Conservation (phyloP, 2,329 filamentous ascomycete species). For the Elsinoe fawcettii region DNA sequence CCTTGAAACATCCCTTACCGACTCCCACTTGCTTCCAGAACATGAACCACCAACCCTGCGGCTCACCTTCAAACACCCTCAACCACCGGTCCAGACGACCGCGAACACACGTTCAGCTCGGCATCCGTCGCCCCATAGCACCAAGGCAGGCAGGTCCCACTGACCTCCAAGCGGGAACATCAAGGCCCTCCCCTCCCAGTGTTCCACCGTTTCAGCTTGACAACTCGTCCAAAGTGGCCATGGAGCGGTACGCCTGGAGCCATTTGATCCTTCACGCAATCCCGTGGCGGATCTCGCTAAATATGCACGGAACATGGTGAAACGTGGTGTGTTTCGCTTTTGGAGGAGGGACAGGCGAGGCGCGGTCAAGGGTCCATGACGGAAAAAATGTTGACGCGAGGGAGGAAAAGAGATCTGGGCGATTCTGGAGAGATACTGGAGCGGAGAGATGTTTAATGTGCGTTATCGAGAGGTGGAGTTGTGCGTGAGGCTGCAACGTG, state of each 20-base stretch:
- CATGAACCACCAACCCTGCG: background rate
- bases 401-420: background rate
- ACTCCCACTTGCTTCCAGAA: background rate
- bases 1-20: background rate
- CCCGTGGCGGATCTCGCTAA: background rate
- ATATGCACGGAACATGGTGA: background rate
- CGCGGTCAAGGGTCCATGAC: background rate
- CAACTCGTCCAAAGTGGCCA: background rate
- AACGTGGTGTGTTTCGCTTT: slow-evolving; percentile 1
- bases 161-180: background rate
- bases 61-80: background rate
- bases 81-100: background rate
- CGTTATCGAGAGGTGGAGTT: too few relatives aligned
- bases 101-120: background rate
- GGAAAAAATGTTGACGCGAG: background rate
- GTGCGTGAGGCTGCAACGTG: too few relatives aligned
- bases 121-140: background rate
- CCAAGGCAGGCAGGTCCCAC: background rate
- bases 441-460: background rate
- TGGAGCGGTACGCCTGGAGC: background rate
- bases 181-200: background rate
- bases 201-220: slow-evolving; percentile 3
- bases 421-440: background rate
- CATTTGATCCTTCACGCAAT: background rate
- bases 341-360: background rate